Base-by-base conservation (phyloP, 75 land plant genomes). In the Picea glauca region DNA sequence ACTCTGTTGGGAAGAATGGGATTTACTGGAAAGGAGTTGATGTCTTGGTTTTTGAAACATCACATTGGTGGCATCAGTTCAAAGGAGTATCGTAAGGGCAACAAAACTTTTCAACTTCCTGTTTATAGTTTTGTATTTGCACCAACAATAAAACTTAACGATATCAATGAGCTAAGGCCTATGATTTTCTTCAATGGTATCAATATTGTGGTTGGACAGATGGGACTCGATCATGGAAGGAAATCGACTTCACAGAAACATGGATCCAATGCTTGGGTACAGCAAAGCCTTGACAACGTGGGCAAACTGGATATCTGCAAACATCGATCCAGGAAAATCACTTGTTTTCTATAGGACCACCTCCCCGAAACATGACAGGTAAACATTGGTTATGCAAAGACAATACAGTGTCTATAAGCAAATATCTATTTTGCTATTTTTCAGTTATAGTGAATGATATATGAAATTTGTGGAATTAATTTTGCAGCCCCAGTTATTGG, bases 1-100 rank as follows among this genome's bases (percentile, higher is more conserved):
- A 90, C 72, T 78, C 62, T 76, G 88, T 90, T 50, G 92, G 81
- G 63, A 84, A 84, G 73, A 88, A 88, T 77, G 92, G 86, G 17
- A 78, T 75, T 50, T 82, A 81, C 63, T 90, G 92, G 92, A 86
- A 80, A 79, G 86, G 88, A 73, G 90, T 79, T 58, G 86, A 90
- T 66, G 35, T 86, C 66, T 86, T 93, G 17, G 88, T 93, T 68
- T 91, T 91, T 76, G 93, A 91, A 70, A 85, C 96, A 9, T 92
- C 91, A 57, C 96, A 93, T 58, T 93, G 96, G 96, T 93, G 96
- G 96, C 88, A 90, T 63, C 86, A 90, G 9, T 1, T 8, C 46
- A 26, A 12, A 2, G 88, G 80, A 20, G 30, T 50, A 50, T 8
- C 60, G 70, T 80, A 79, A 40, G 83, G 84, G 82, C 85, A 84